Percentiles rank a stretch among this genome's conserved stretches.
These are phyloP conservation scores for Warburgia ugandensis DNA, from an alignment of 164 flowering plant genomes.

Conservation along the genomic window DNA sequence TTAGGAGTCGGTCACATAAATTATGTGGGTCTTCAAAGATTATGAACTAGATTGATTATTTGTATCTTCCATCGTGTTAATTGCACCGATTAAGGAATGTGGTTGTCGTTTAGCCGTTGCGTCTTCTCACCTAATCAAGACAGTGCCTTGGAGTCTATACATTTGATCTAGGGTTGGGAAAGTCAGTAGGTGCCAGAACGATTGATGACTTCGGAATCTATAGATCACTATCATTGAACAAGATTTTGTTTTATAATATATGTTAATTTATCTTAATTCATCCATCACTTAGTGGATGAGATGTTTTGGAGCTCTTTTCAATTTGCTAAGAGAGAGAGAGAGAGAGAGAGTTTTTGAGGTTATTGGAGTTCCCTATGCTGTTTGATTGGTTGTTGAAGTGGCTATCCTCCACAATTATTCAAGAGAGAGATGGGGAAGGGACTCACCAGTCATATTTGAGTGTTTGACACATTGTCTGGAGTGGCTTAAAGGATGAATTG, in stretches of 20 bases:
- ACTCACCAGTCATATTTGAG: slow-evolving; percentile 1
- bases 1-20: too few species aligned
- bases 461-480: slow-evolving; percentile 5
- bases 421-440: background rate
- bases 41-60: too few species aligned
- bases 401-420: slow-evolving; percentile 5
- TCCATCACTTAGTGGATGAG: too few species aligned
- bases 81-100: too few species aligned
- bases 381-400: slow-evolving; percentile 9
- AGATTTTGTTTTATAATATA: background rate
- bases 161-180: background rate
- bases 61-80: too few species aligned
- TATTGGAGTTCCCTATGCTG: too few species aligned
- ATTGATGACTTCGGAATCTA: background rate
- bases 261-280: too few species aligned
- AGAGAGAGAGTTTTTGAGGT: too few species aligned
- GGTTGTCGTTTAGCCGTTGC: too few species aligned
- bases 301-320: too few species aligned
- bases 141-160: background rate
- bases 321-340: too few species aligned
- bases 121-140: background rate
- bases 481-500: slow-evolving; percentile 3
- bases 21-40: too few species aligned
- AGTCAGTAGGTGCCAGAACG: background rate
- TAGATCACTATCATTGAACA: background rate